Percentiles rank a stretch among this genome's conserved stretches.
Evolutionary conservation across 1,284 basidiomycete genomes (phyloP).

Genomic region (Cutaneotrichosporon sp.): DNA sequence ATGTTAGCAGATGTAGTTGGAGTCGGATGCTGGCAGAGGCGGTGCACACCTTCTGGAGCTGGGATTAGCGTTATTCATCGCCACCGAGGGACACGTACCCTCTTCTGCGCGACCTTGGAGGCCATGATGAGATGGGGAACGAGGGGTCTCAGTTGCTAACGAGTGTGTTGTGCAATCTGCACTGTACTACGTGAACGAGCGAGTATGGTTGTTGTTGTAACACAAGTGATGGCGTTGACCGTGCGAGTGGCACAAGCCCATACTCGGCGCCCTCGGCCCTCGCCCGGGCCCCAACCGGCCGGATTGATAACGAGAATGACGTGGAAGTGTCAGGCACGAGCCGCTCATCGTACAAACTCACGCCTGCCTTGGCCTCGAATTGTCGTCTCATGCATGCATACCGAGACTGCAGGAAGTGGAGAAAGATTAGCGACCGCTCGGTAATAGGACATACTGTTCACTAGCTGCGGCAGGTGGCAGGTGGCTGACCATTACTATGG

Average conservation of each 20-base stretch:
- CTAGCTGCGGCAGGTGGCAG: neutral
- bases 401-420: neutral
- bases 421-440: neutral
- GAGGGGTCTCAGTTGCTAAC: neutral
- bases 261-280: no score
- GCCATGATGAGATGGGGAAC: conserved; percentile 37
- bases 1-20: neutral
- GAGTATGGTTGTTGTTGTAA: neutral
- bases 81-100: conserved; percentile 37
- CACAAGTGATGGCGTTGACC: neutral
- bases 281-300: neutral
- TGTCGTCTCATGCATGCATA: neutral
- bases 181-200: neutral
- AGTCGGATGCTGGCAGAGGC: neutral
- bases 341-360: neutral
- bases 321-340: neutral
- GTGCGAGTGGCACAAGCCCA: neutral
- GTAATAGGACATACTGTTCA: neutral
- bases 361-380: neutral
- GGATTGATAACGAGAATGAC: neutral
- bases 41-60: conserved; percentile 47
- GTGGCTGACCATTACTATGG: neutral
- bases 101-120: conserved; percentile 53
- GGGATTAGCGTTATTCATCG: conserved; percentile 9
- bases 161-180: neutral